Evolutionary conservation across 2,329 filamentous ascomycete species (phyloP).

Genomic region (Raffaelea deltoideospora): DNA sequence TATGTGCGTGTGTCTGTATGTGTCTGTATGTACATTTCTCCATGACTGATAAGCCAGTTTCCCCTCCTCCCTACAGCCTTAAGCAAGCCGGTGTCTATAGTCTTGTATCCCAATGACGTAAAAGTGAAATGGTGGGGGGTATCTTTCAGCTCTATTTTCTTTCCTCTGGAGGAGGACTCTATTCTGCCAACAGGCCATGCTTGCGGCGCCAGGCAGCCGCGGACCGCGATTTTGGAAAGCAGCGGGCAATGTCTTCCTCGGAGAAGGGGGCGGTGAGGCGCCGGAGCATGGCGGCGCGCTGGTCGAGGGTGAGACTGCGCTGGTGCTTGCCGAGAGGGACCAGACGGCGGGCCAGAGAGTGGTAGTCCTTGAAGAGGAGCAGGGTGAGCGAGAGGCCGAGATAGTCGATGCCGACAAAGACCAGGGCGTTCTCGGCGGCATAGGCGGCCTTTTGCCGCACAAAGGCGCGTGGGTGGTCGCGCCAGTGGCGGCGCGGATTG

Average conservation of each 20-base stretch:
- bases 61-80: no score
- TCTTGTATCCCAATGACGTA: no score
- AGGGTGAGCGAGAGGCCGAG: conserved; percentile 58
- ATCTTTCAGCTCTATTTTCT: no score
- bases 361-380: conserved; percentile 59
- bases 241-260: conserved; percentile 46
- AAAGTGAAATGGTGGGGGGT: no score
- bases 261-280: conserved; percentile 50
- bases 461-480: conserved; percentile 63
- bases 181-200: no score
- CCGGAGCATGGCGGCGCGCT: conserved; percentile 47
- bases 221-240: conserved; percentile 25
- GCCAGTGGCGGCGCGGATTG: conserved; percentile 66
- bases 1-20: no score
- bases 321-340: conserved; percentile 58
- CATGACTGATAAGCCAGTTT: no score
- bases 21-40: no score
- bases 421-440: conserved; percentile 49
- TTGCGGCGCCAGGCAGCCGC: conserved; percentile 8
- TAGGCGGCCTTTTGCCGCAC: conserved; percentile 55
- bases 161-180: no score
- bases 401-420: conserved; percentile 73
- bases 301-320: conserved; percentile 47
- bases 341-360: conserved; percentile 50
- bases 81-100: no score